Conservation (phyloP, 129 eudicot genomes). For the Arctium lappa region DNA sequence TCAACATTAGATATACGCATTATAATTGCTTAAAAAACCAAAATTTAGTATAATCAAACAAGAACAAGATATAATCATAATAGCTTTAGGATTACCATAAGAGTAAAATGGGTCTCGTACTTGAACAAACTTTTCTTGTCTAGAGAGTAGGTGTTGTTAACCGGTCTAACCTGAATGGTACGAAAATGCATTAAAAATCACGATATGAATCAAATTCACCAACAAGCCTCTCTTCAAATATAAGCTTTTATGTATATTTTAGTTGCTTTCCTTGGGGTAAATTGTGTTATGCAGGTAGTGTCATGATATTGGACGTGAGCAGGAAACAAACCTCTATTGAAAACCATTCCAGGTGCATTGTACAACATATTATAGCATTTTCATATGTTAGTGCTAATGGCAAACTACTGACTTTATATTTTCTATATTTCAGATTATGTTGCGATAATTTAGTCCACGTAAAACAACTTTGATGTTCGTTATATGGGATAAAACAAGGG, state of each 20-base stretch:
- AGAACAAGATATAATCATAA: background rate
- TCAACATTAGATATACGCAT: too few relatives aligned
- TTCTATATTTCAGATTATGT: constrained; percentile 68
- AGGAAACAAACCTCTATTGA: constrained; percentile 86
- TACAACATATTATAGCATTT: background rate
- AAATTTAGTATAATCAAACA: background rate
- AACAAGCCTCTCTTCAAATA: background rate
- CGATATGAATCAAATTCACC: background rate
- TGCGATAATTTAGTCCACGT: constrained; percentile 99
- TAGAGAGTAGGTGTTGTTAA: constrained; percentile 75
- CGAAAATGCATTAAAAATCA: background rate
- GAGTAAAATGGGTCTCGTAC: constrained; percentile 98
- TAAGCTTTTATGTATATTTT: background rate
- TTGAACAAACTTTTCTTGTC: constrained; percentile 76
- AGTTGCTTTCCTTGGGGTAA: background rate
- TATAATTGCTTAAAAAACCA: background rate
- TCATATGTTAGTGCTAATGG: background rate
- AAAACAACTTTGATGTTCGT: too few relatives aligned
- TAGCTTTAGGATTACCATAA: constrained; percentile 57
- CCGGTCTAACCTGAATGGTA: constrained; percentile 85
- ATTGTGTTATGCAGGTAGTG: constrained; percentile 65
- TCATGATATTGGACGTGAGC: constrained; percentile 93
- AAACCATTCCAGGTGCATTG: constrained; percentile 71
- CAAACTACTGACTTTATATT: constrained; percentile 8
- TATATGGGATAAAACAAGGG: constrained; percentile 98